Conservation (phyloP, 2,329 filamentous ascomycete species). For the Dothideomycetes sp. region DNA sequence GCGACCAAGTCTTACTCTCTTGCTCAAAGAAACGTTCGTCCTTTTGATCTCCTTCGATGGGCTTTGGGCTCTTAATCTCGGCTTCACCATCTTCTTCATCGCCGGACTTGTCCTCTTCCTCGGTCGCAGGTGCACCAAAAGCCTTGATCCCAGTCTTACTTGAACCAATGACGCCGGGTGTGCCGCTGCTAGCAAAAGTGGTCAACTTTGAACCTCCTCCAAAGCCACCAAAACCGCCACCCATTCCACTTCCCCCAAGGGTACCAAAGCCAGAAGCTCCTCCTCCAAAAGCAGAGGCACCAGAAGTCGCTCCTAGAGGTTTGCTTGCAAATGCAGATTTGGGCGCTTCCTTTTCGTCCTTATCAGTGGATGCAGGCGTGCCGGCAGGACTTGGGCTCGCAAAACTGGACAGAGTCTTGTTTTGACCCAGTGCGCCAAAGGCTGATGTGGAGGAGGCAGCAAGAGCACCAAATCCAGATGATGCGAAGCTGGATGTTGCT, state of each 20-base stretch:
- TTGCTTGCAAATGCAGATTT: constrained; percentile 31
- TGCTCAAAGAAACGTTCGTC: constrained; percentile 49
- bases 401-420: constrained; percentile 23
- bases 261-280: constrained; percentile 32
- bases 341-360: constrained; percentile 8
- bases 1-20: constrained; percentile 50
- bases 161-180: constrained; percentile 39
- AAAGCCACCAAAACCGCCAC: constrained; percentile 31
- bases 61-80: constrained; percentile 35
- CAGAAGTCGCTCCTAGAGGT: constrained; percentile 16
- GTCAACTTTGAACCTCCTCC: constrained; percentile 41
- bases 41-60: constrained; percentile 53
- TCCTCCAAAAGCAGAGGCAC: constrained; percentile 20
- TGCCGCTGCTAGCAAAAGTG: constrained; percentile 52
- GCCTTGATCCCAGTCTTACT: constrained; percentile 52
- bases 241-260: constrained; percentile 30
- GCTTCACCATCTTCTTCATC: constrained; percentile 43
- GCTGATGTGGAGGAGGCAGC: constrained; percentile 30
- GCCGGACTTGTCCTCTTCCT: constrained; percentile 41
- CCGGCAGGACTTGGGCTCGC: constrained; percentile 16
- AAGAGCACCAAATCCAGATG: constrained; percentile 38
- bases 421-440: constrained; percentile 26
- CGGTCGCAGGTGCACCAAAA: constrained; percentile 68
- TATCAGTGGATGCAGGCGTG: constrained; percentile 9
- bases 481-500: constrained; percentile 40